Evolutionary conservation across 2,329 filamentous ascomycete species (phyloP).

Genomic region (Proliferodiscus dingleyae): DNA sequence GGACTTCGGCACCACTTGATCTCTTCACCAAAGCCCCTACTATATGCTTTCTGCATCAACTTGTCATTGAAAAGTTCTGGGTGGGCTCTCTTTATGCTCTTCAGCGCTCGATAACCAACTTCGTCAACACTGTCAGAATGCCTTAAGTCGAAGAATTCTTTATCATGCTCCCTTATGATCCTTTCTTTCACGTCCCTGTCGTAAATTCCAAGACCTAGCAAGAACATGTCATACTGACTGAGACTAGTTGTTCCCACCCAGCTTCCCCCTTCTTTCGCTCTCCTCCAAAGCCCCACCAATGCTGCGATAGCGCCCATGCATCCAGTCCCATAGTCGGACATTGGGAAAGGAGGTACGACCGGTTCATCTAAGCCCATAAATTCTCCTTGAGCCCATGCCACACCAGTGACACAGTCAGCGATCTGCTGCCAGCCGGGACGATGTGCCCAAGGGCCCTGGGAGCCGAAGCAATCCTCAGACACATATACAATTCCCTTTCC

Average conservation of each 20-base stretch:
- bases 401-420: conserved; percentile 44
- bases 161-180: conserved; percentile 19
- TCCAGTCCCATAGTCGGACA: conserved; percentile 65
- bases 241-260: conserved; percentile 61
- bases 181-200: conserved; percentile 45
- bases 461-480: conserved; percentile 68
- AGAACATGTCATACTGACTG: conserved; percentile 63
- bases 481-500: conserved; percentile 63
- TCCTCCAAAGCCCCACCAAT: conserved; percentile 56
- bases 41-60: conserved; percentile 26
- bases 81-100: conserved; percentile 26
- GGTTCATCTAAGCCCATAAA: conserved; percentile 59
- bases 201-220: conserved; percentile 57
- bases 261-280: conserved; percentile 59
- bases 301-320: conserved; percentile 67
- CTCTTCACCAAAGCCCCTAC: conserved; percentile 22
- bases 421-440: conserved; percentile 70
- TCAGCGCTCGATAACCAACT: conserved; percentile 26
- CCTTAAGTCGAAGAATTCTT: conserved; percentile 25
- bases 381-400: conserved; percentile 43
- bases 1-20: conserved; percentile 31
- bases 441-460: conserved; percentile 55
- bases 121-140: conserved; percentile 31
- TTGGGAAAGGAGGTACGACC: conserved; percentile 60
- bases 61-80: conserved; percentile 30